A percentile compares a stretch with the other conserved stretches of the same genome.
These are phyloP conservation scores for Aspergillus hortae DNA, from an alignment of 2,329 filamentous ascomycete genomes.

Conservation along the genomic window DNA sequence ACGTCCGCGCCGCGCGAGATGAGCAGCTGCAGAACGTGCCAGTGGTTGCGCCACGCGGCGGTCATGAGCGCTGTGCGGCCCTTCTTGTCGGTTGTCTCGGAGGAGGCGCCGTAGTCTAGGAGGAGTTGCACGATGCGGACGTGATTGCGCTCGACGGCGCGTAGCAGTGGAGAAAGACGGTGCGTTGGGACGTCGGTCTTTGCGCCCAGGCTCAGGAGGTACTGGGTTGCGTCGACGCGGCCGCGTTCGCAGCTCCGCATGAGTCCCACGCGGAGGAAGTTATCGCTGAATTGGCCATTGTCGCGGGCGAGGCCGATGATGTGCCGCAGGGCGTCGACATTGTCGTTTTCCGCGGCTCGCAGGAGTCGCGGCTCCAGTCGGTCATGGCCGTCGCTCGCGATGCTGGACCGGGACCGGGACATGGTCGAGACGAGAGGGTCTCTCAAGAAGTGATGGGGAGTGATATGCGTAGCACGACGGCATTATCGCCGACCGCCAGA, in stretches of 20 bases:
- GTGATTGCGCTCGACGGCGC: conserved; percentile 38
- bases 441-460: background rate
- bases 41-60: conserved; percentile 43
- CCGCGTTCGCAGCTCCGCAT: conserved; percentile 41
- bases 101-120: conserved; percentile 31
- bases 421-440: conserved; percentile 11
- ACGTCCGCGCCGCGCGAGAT: conserved; percentile 34
- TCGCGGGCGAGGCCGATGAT: conserved; percentile 31
- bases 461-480: background rate
- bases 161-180: conserved; percentile 32
- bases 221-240: conserved; percentile 27
- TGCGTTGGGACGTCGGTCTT: conserved; percentile 32
- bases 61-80: conserved; percentile 43
- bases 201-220: conserved; percentile 37
- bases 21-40: conserved; percentile 36
- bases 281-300: conserved; percentile 34
- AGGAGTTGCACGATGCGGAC: conserved; percentile 46
- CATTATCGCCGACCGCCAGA: conserved; percentile 3
- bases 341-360: conserved; percentile 37
- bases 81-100: conserved; percentile 43
- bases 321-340: conserved; percentile 29
- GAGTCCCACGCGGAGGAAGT: conserved; percentile 38
- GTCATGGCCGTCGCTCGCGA: conserved; percentile 34
- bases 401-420: conserved; percentile 29
- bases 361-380: conserved; percentile 42